Conservation (phyloP, 2,329 filamentous ascomycete genomes). For the Esteya vermicola region DNA sequence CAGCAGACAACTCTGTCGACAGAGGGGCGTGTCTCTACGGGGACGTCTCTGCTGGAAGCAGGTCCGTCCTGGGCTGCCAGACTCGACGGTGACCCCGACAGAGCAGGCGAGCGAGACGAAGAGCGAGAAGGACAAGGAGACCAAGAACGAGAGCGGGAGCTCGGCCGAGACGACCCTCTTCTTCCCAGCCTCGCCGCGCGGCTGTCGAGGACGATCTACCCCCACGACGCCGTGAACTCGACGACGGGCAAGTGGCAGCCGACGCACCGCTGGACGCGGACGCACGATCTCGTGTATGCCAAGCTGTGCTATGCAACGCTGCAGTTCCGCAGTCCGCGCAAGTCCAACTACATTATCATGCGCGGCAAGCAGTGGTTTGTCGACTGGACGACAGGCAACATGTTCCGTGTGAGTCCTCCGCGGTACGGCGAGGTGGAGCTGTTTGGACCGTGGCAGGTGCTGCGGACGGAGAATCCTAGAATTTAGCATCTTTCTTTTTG, state of each 20-base stretch:
- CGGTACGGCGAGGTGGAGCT: conserved; percentile 37
- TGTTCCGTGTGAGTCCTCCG: conserved; percentile 38
- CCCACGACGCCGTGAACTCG: conserved; percentile 29
- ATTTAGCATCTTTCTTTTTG: conserved; percentile 16
- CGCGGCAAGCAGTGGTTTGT: conserved; percentile 44
- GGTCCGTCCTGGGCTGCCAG: too few species aligned
- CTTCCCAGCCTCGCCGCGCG: too few species aligned
- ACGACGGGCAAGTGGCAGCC: conserved; percentile 43
- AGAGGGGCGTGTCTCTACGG: background rate
- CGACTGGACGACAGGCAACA: conserved; percentile 42
- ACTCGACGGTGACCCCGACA: background rate
- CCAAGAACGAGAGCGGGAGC: too few species aligned
- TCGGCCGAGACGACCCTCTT: too few species aligned
- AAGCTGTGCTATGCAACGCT: conserved; percentile 46
- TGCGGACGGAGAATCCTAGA: conserved; percentile 32
- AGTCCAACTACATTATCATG: conserved; percentile 42
- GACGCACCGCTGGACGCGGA: conserved; percentile 36
- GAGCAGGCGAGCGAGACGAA: background rate
- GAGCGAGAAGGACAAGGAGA: background rate
- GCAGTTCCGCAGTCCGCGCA: conserved; percentile 40
- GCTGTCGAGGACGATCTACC: conserved; percentile 30
- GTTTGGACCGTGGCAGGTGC: conserved; percentile 34
- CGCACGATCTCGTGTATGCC: conserved; percentile 44
- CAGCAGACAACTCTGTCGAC: too few species aligned
- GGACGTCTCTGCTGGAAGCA: too few species aligned